phyloP scores from a whole-genome alignment of 1,284 basidiomycete genomes.

The Polyporus tsugae region DNA sequence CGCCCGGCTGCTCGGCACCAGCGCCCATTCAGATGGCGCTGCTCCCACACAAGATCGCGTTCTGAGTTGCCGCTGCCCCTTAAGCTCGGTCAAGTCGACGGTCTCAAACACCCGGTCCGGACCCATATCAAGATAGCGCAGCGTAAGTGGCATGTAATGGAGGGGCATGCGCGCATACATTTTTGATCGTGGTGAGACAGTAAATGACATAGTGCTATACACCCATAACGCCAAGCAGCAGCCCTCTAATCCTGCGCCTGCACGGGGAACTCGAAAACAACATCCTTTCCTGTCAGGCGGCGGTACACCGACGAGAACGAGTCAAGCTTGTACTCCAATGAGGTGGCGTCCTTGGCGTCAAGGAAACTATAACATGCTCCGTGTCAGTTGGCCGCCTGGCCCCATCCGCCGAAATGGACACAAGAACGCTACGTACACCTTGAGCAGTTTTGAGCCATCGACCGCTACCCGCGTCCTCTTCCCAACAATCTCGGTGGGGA shows the following conservation, averaged over 20 bases:
- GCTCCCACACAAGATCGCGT: slow-evolving; percentile 7
- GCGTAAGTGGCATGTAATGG: slow-evolving; percentile 18
- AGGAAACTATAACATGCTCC: slow-evolving; percentile 75
- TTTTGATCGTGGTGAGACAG: slow-evolving; percentile 41
- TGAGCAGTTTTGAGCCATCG: slow-evolving; percentile 92
- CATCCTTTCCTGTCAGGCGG: slow-evolving; percentile 94
- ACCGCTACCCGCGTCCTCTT: slow-evolving; percentile 94
- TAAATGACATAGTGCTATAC: slow-evolving; percentile 44
- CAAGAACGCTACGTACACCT: slow-evolving; percentile 70
- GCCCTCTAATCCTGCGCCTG: slow-evolving; percentile 65
- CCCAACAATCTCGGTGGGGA: slow-evolving; percentile 98
- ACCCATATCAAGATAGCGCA: slow-evolving; percentile 24
- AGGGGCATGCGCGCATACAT: slow-evolving; percentile 43
- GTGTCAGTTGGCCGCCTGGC: slow-evolving; percentile 23
- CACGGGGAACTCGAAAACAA: slow-evolving; percentile 88
- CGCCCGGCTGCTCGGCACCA: slow-evolving; percentile 25
- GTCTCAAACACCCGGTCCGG: slow-evolving; percentile 12
- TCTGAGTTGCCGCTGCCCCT: slow-evolving; percentile 1
- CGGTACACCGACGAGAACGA: slow-evolving; percentile 96
- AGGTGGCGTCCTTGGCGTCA: slow-evolving; percentile 98
- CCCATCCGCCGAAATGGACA: not conserved
- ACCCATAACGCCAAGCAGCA: slow-evolving; percentile 35
- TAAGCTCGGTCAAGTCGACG: slow-evolving; percentile 1
- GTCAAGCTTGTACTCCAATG: slow-evolving; percentile 99
- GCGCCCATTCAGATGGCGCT: slow-evolving; percentile 1